Percentiles rank a stretch among this genome's conserved stretches.
Conservation (phyloP, 208 protist genomes). For the Crithidia acanthocephali region DNA sequence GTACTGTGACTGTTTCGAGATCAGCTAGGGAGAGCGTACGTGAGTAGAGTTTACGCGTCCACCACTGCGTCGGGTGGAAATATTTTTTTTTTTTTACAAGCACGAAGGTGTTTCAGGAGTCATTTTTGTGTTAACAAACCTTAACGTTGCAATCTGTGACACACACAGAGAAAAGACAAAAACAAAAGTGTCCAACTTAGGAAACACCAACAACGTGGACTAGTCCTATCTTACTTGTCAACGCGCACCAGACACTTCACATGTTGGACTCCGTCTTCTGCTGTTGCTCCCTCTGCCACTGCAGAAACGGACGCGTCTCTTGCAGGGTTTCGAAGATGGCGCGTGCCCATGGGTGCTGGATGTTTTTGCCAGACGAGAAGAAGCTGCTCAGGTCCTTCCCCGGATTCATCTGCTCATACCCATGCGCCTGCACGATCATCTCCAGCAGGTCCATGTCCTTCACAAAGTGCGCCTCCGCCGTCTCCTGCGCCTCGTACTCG, state of each 20-base stretch:
- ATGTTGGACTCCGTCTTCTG: conserved; percentile 14
- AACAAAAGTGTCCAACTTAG: not conserved
- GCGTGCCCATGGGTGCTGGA: conserved; percentile 79
- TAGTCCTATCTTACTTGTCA: too few species aligned
- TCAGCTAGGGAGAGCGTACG: too few species aligned
- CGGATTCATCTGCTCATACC: conserved; percentile 76
- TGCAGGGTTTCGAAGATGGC: conserved; percentile 71
- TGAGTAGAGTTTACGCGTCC: too few species aligned
- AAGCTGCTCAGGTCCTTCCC: conserved; percentile 82
- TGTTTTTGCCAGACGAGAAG: conserved; percentile 69
- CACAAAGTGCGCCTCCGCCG: conserved; percentile 84
- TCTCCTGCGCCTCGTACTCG: conserved; percentile 90
- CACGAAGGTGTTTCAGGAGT: too few species aligned
- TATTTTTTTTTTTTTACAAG: too few species aligned
- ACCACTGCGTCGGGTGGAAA: too few species aligned
- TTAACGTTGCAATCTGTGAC: too few species aligned
- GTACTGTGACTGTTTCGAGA: too few species aligned
- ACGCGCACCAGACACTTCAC: not conserved
- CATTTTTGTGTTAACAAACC: too few species aligned
- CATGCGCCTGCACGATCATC: conserved; percentile 92
- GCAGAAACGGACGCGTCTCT: conserved; percentile 41
- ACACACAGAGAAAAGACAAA: too few species aligned
- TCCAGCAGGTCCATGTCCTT: conserved; percentile 94
- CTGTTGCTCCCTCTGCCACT: conserved; percentile 15
- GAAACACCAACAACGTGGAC: not conserved